Base-by-base conservation (phyloP, 345 rosid genomes). In the Cardiospermum halicacabum region DNA sequence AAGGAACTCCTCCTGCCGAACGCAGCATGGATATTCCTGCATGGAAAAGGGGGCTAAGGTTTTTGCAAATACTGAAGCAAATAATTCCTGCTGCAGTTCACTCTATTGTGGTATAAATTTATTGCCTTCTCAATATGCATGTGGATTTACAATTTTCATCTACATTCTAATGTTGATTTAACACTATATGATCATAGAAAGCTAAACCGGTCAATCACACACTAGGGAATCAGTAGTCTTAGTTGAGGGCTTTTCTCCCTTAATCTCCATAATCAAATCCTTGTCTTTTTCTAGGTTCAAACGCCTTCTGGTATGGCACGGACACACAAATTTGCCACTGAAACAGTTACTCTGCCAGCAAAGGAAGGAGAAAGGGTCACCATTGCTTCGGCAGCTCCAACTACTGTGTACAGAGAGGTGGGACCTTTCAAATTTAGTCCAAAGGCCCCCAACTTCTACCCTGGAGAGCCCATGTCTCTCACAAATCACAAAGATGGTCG, bases 1-100 rank as follows among this genome's bases (percentile, higher is more conserved):
- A 94, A 91, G 99, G 99, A 85, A 78, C 89, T 89, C 79, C 96
- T 85, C 89, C 87, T 94, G 87, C 89, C 89, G 95, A 87, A 94
- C 99, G 97, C 99, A 91, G 97, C 89, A 89, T 82, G 83, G 97
- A 91, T 68, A 78, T 87, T 77, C 89, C 99, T 70, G 88, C 86
- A 28, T 94, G 96, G 97, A 85, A 84, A 76, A 82, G 86, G 69
- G 95, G 95, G 78, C 89, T 94, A 66, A 82, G 86, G 67, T 87
- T 88, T 50, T 78, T 91, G 74, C 87, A 85, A 72, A 60, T 88
- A 65, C 65, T 78, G 79, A 91, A 88, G 82, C 84, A 82, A 78
- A 83, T 78, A 53, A 59, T 80, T 70, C 84, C 86, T 22, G 85
- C 92, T 60, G 91, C 93, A 5, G 87, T 94, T 66, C 97, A 91